Evolutionary conservation across 352 stramenopile species (phyloP), one percentile per base, ranked within the genome.

Genomic region (Globisporangium acanthophoron): DNA sequence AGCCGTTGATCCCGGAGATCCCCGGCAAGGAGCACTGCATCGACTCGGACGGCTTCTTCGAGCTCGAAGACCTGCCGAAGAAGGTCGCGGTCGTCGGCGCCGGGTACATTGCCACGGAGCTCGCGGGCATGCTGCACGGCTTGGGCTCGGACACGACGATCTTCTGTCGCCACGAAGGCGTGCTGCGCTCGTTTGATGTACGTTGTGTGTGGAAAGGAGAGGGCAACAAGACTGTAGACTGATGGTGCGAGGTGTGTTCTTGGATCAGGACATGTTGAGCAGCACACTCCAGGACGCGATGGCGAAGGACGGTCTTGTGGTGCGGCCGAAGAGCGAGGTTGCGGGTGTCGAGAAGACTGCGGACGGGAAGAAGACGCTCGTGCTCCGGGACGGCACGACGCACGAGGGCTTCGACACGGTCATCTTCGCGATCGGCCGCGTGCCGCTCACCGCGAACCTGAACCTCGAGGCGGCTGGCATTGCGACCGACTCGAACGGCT

Each of bases 91-190:
- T 99, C 7, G 82, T 99, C 9, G 97, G 97, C 46, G 97, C 92
- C 6, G 97, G 97, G 16, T 99, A 99, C 79, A 99, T 99, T 71
- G 97, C 94, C 27, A 93, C 99, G 3, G 97, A 99, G 78, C 70
- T 99, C 16, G 97, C 96, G 5, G 93, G 96, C 39, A 91, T 99
- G 20, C 83, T 99, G 20, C 88, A 97, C 54, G 80, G 69, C n/a
- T 69, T 99, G 5, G 94, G 95, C 9, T 85, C 78, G 1, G 87
- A 99, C 48, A 96, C 94, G 27, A 91, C 78, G 5, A 69, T 98
- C 43, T 93, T 97, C 56, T 96, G 87, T 59, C 85, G 93, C 39
- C 75, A 85, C n/a, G 77, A 95, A 29, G 67, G 78, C 29, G 87
- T 96, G 13, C 75, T 98, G 7, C 80, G 90, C 47, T 74, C 74